These are phyloP conservation scores for Colletotrichum sp. DNA, from an alignment of 2,329 filamentous ascomycete species.

Conservation along the genomic window DNA sequence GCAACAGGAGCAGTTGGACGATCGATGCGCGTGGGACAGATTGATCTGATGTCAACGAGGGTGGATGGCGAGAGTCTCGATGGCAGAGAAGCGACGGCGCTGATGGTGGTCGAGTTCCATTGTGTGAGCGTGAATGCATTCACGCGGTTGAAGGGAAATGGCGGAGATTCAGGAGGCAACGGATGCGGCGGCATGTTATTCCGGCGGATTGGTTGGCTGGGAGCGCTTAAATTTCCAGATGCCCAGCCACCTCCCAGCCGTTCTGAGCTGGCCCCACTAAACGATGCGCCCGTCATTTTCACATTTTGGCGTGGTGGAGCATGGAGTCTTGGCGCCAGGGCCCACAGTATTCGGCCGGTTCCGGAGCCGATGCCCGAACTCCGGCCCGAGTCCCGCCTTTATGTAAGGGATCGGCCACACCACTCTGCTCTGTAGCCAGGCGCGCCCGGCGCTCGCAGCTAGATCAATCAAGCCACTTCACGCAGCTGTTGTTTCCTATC, in stretches of 20 bases:
- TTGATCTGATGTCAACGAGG: not conserved
- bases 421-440: too few relatives aligned
- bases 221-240: not conserved
- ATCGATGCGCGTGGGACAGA: not conserved
- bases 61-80: not conserved
- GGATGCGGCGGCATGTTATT: not conserved
- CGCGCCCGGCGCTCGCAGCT: too few relatives aligned
- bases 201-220: not conserved
- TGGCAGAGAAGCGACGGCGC: not conserved
- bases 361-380: too few relatives aligned
- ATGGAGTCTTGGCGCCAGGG: too few relatives aligned
- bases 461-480: too few relatives aligned
- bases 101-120: not conserved
- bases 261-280: not conserved
- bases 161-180: not conserved
- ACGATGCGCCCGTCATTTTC: too few relatives aligned
- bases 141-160: not conserved
- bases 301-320: too few relatives aligned
- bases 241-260: not conserved
- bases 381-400: too few relatives aligned
- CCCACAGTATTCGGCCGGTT: fast-evolving
- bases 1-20: not conserved
- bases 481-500: too few relatives aligned
- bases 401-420: too few relatives aligned
- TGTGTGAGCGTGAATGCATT: not conserved